These are phyloP conservation scores for Phytopythium mirpurense DNA, from an alignment of 352 stramenopile genomes.

Conservation along the genomic window DNA sequence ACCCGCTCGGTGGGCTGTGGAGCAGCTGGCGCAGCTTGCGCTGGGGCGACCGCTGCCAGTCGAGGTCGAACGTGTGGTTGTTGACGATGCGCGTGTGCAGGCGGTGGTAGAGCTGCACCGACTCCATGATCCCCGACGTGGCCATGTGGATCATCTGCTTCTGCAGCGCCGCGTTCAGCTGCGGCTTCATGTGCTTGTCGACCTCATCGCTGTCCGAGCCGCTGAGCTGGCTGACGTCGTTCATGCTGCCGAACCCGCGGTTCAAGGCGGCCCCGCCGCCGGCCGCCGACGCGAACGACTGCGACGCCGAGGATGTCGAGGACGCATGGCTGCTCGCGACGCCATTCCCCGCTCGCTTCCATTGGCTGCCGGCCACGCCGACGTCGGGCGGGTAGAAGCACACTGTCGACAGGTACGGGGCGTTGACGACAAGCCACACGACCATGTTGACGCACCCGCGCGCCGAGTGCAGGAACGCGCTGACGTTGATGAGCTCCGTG, in stretches of 20 bases:
- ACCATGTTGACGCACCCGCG: slow-evolving; percentile 80
- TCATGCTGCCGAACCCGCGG: not conserved
- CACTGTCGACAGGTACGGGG: slow-evolving; percentile 35
- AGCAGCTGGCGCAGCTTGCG: slow-evolving; percentile 37
- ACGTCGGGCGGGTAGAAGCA: slow-evolving; percentile 18
- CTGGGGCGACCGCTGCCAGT: slow-evolving; percentile 72
- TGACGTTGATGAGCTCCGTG: slow-evolving; percentile 59
- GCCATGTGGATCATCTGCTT: slow-evolving; percentile 89
- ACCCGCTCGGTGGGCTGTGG: slow-evolving; percentile 28
- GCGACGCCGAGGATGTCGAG: slow-evolving; percentile 7
- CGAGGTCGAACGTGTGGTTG: slow-evolving; percentile 79
- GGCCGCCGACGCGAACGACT: slow-evolving; percentile 17
- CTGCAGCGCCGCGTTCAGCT: slow-evolving; percentile 81
- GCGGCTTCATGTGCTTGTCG: slow-evolving; percentile 55
- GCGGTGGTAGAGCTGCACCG: slow-evolving; percentile 74
- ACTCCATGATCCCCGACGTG: slow-evolving; percentile 85
- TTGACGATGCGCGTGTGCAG: slow-evolving; percentile 58
- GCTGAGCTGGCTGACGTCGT: not conserved
- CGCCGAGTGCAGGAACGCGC: slow-evolving; percentile 74
- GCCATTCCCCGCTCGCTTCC: not conserved
- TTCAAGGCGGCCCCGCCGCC: slow-evolving; percentile 13
- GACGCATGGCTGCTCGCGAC: not conserved
- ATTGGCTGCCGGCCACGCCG: not conserved
- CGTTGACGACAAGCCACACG: slow-evolving; percentile 84
- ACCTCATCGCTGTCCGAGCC: slow-evolving; percentile 13